These are phyloP conservation scores for Cladosporium sp. DNA, from an alignment of 2,329 filamentous ascomycete genomes.

Conservation along the genomic window DNA sequence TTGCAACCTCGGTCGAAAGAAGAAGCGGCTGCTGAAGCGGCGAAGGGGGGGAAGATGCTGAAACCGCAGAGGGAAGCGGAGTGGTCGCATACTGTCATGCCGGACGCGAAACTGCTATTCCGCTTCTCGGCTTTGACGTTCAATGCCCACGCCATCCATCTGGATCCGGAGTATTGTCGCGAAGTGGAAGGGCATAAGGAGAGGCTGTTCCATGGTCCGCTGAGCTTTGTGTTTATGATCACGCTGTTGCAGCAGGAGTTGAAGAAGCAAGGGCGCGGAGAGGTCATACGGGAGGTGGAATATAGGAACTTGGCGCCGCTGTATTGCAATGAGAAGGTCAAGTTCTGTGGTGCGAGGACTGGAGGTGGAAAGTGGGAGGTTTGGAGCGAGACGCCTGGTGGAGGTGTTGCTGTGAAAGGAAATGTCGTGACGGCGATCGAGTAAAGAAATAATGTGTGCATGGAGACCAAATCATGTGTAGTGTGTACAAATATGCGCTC, in stretches of 20 bases:
- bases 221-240: slow-evolving; percentile 74
- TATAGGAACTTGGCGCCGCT: slow-evolving; percentile 82
- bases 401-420: slow-evolving; percentile 44
- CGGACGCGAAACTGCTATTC: slow-evolving; percentile 71
- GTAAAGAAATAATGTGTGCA: not conserved
- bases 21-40: slow-evolving; percentile 30
- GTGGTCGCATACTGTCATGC: slow-evolving; percentile 58
- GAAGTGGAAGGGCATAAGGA: slow-evolving; percentile 69
- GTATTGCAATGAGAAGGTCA: slow-evolving; percentile 68
- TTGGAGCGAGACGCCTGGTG: slow-evolving; percentile 39
- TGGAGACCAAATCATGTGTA: not conserved
- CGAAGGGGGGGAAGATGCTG: slow-evolving; percentile 27
- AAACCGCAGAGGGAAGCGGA: slow-evolving; percentile 48
- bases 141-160: slow-evolving; percentile 89
- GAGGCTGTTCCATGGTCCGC: slow-evolving; percentile 80
- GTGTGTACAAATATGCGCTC: not conserved
- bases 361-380: slow-evolving; percentile 38
- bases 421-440: slow-evolving; percentile 28
- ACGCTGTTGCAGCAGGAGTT: slow-evolving; percentile 59
- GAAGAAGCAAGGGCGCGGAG: slow-evolving; percentile 27
- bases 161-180: slow-evolving; percentile 67
- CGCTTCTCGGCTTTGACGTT: slow-evolving; percentile 86
- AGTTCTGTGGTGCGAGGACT: slow-evolving; percentile 59
- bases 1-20: slow-evolving; percentile 48
- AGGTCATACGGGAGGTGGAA: slow-evolving; percentile 54